Percentiles rank a stretch among this genome's conserved stretches.
phyloP scores from a whole-genome alignment of 2,329 filamentous ascomycete genomes.

The Grosmannia serpens region DNA sequence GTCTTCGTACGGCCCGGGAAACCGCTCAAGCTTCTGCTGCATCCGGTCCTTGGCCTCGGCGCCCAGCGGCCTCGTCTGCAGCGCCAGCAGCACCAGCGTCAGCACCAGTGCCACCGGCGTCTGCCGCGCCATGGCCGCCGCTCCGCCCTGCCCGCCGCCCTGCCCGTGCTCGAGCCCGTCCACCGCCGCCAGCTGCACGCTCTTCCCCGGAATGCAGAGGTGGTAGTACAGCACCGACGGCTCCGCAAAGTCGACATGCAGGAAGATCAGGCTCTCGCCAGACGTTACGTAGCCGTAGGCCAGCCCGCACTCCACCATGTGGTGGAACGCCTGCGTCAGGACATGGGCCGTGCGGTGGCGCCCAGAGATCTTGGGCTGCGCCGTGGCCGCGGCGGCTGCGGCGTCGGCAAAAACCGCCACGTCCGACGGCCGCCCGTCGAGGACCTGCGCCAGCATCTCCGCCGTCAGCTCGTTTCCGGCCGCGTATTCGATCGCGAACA shows the following conservation, averaged over 20 bases:
- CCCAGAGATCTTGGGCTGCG: background rate
- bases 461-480: background rate
- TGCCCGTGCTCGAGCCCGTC: background rate
- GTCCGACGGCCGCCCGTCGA: background rate
- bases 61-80: background rate
- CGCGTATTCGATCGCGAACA: background rate
- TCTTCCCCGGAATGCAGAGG: background rate
- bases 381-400: background rate
- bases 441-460: background rate
- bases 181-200: background rate
- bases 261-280: background rate
- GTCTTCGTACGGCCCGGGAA: background rate
- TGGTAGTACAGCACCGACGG: background rate
- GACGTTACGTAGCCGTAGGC: background rate
- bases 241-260: background rate
- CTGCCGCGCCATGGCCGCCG: background rate
- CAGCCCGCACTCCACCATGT: background rate
- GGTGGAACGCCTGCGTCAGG: background rate
- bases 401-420: background rate
- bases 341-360: background rate
- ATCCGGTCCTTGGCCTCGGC: background rate
- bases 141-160: background rate
- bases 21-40: background rate
- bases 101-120: background rate
- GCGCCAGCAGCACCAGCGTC: background rate